Base-by-base conservation (phyloP, 1,284 basidiomycete species). In the Cryptococcus neoformans region DNA sequence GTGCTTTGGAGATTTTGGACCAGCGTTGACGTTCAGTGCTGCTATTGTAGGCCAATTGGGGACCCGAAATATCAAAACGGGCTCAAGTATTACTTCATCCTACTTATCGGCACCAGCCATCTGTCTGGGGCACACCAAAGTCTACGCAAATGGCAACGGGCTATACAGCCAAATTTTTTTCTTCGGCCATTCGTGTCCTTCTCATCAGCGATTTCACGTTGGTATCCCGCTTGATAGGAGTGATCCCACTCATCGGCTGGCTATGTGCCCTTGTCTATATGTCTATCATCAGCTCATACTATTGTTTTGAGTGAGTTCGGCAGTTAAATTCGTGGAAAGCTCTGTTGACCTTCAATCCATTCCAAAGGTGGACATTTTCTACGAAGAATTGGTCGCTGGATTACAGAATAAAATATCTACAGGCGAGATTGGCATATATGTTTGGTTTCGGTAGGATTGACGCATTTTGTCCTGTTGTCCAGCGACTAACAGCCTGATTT, bases 201-300 rank as follows among this genome's bases (percentile, higher is more conserved):
- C 57, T 79, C 40, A 77, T 78, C 49, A 62, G 66, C 47, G 74
- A 78, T 56, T 78, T 75, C 57, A 73, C 74, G n/a, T 44, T 78
- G 11, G 60, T 78, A 12, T 68, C 72, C 6, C 68, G 69, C 4
- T 40, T 72, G 35, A 63, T 76, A n/a, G 60, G 60, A 12, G 59
- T 72, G n/a, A 50, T 77, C 4, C 78, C 78, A 0, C 41, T 68
- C 21, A 16, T 78, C 14, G 77, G 77, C 0, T 49, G 62, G 36
- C 55, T 61, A 14, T 16, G 67, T 2, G 60, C 65, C 1, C 66
- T 76, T 14, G 54, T 51, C 1, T 78, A 76, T 62, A 73, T 77
- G 62, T 71, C 70, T 53, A 59, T 76, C 39, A 69, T 78, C 47
- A 71, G 77, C 55, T 57, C 72, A 6, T 78, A 72, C 62, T 78